Evolutionary conservation across 176 grass and related monocot genomes (phyloP), one percentile per base, ranked within the genome.

Genomic region (Alloteropsis semialata): DNA sequence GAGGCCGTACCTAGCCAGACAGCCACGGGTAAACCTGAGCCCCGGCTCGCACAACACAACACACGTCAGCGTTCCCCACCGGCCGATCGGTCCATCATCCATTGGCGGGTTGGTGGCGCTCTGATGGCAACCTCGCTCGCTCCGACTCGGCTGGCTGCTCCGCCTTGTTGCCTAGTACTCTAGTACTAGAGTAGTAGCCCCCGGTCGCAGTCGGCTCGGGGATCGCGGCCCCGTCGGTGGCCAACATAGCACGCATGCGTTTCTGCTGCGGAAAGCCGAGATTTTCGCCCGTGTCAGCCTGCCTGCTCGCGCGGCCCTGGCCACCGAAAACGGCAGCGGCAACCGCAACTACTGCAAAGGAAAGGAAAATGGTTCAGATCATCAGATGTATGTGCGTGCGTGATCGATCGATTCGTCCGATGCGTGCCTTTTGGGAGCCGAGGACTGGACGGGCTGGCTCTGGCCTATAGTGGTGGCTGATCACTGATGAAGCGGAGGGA

Each of bases 1-100:
- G 84, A 86, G 69, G 33, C 76, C 84, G 84, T 86, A 86, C 67
- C 84, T 73, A 80, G 56, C 24, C 29, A n/a, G 48, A 33, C 39
- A 55, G 44, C 6, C 36, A 60, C n/a, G 25, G 80, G 37, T 2
- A 71, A 45, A 28, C 66, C 66, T 36, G 39, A 54, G 19, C 49
- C 17, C 17, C 45, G 0, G 5, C 4, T 17, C 29, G 25, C 41
- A 27, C 24, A 8, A 10, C n/a, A 37, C 46, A 56, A 76, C 39
- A 61, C 21, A 75, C 72, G 72, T 55, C 72, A 36, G 49, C 46
- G 69, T 29, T 13, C 57, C 28, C 28, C 69, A 30, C 72, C 48
- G 19, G 0, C 55, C n/a, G 33, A 76, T 37, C 27, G 17, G 39
- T 21, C 55, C 10, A 11, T 24, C 25, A 57, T 21, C 55, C 10